phyloP scores from a whole-genome alignment of 2,329 filamentous ascomycete species.

The Bipolaris sorokiniana region DNA sequence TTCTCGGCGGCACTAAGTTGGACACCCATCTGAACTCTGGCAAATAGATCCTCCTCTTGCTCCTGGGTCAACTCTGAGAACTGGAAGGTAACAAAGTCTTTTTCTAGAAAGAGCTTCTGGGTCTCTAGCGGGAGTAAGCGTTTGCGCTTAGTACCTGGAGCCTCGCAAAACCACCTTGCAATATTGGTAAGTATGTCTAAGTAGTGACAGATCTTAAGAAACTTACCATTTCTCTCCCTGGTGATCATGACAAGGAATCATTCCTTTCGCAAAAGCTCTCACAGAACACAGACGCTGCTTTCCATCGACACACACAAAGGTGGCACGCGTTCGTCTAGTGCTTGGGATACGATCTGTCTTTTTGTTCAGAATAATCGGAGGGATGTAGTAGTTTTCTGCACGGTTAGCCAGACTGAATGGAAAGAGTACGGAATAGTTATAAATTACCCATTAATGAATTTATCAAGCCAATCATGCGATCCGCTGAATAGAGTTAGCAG shows the following conservation, averaged over 20 bases:
- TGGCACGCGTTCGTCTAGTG: constrained; percentile 23
- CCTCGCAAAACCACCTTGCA: constrained; percentile 35
- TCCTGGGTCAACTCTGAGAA: constrained; percentile 48
- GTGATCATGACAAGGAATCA: constrained; percentile 53
- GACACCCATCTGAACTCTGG: constrained; percentile 56
- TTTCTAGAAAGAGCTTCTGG: constrained; percentile 49
- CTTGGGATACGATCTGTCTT: constrained; percentile 20
- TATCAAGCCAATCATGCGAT: constrained; percentile 45
- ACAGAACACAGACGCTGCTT: constrained; percentile 58
- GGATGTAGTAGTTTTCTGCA: constrained; percentile 52
- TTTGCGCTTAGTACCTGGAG: constrained; percentile 14
- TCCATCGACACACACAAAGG: constrained; percentile 36
- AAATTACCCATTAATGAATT: constrained; percentile 45
- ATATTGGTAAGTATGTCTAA: constrained; percentile 10
- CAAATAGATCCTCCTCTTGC: constrained; percentile 58
- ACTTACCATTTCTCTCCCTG: constrained; percentile 52
- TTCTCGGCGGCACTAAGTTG: constrained; percentile 55
- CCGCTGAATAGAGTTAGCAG: constrained; percentile 21
- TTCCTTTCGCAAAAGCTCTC: constrained; percentile 53
- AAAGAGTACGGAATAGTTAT: not conserved
- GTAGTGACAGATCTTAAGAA: not conserved
- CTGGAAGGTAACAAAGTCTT: constrained; percentile 54
- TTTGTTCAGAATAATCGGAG: constrained; percentile 57
- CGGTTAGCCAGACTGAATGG: not conserved
- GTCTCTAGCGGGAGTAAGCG: constrained; percentile 46